These are phyloP conservation scores for Grosmannia clavigera DNA, from an alignment of 2,329 filamentous ascomycete species.

Conservation along the genomic window DNA sequence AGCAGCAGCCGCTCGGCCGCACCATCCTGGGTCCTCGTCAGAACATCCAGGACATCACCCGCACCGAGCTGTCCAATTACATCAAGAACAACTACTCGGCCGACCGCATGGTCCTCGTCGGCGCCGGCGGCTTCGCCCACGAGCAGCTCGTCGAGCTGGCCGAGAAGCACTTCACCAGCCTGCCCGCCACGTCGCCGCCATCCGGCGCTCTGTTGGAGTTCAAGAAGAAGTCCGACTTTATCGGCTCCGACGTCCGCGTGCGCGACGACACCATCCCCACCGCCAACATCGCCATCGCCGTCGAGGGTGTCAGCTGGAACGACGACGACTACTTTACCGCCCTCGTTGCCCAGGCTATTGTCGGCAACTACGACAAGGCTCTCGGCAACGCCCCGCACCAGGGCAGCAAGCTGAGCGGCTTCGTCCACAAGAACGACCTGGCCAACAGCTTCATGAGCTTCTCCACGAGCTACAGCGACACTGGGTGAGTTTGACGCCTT, in stretches of 20 bases:
- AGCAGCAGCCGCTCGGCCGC: conserved; percentile 88
- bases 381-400: conserved; percentile 96
- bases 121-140: conserved; percentile 87
- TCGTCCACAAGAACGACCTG: conserved; percentile 86
- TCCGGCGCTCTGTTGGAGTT: conserved; percentile 63
- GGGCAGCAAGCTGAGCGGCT: conserved; percentile 93
- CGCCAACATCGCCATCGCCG: conserved; percentile 94
- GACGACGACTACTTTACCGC: conserved; percentile 98
- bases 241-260: conserved; percentile 90
- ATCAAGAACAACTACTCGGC: conserved; percentile 99
- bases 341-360: conserved; percentile 93
- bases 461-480: conserved; percentile 98
- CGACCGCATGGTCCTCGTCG: conserved; percentile 97
- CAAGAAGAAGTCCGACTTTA: conserved; percentile 85
- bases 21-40: conserved; percentile 96
- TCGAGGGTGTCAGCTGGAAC: conserved; percentile 99
- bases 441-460: conserved; percentile 99
- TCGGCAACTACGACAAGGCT: conserved; percentile 98
- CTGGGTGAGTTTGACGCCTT: conserved; percentile 55
- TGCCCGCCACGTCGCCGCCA: conserved; percentile 65
- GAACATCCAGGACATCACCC: conserved; percentile 94
- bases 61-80: conserved; percentile 83
- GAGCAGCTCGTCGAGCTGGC: conserved; percentile 88
- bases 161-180: conserved; percentile 81
- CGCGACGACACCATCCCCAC: conserved; percentile 93